Conservation (phyloP, 2,329 filamentous ascomycete genomes). For the Xylaria sp. region DNA sequence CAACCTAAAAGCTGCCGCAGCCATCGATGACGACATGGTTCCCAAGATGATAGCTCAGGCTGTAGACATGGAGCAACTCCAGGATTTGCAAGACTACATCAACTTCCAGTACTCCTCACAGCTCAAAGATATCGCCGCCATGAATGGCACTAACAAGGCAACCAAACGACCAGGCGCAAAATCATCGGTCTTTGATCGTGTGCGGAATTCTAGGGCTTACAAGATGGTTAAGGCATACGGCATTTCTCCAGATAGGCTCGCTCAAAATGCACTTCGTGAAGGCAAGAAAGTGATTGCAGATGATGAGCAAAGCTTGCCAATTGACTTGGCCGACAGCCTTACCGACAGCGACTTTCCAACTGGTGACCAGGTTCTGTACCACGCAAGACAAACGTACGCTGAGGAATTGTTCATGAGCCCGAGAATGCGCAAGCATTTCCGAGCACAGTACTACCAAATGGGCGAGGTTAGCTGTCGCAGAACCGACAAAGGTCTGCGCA, state of each 20-base stretch:
- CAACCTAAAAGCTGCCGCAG: conserved; percentile 70
- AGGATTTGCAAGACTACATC: conserved; percentile 95
- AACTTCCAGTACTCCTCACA: conserved; percentile 92
- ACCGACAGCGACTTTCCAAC: conserved; percentile 79
- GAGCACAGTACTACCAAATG: conserved; percentile 83
- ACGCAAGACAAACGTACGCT: conserved; percentile 87
- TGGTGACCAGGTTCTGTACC: conserved; percentile 77
- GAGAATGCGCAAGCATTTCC: conserved; percentile 87
- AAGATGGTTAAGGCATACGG: conserved; percentile 89
- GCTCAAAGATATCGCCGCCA: conserved; percentile 80
- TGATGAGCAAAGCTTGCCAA: conserved; percentile 81
- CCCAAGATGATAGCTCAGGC: conserved; percentile 85
- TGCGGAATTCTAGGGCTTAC: conserved; percentile 83
- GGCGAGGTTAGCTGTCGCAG: conserved; percentile 87
- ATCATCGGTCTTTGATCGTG: conserved; percentile 82
- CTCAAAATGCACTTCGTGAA: conserved; percentile 83
- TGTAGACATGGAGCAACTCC: conserved; percentile 90
- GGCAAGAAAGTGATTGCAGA: conserved; percentile 85
- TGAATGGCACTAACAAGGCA: conserved; percentile 71
- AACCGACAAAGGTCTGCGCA: conserved; percentile 92
- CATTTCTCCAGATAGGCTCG: conserved; percentile 87
- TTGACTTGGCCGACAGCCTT: conserved; percentile 86
- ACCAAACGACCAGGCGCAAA: conserved; percentile 85
- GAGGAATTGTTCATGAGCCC: conserved; percentile 92
- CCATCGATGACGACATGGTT: conserved; percentile 77